These are phyloP conservation scores for Lepidium africanum DNA, from an alignment of 345 rosid species.

Conservation along the genomic window DNA sequence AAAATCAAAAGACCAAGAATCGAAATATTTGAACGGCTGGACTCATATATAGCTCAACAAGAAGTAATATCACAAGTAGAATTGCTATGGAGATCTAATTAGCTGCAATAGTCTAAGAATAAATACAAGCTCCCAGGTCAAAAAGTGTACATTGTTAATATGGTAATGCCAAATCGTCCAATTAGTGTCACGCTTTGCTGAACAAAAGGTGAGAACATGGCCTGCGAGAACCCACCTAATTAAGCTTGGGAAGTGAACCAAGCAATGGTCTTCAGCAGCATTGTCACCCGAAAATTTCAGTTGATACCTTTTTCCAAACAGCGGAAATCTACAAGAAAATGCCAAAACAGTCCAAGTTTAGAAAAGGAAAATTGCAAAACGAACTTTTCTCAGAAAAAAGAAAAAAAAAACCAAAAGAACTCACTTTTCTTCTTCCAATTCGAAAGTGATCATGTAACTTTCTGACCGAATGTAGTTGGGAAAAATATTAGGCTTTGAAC, in stretches of 20 bases:
- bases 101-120: background rate
- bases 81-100: background rate
- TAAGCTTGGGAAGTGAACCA: slow-evolving; percentile 98
- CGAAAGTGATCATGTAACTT: slow-evolving; percentile 86
- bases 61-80: background rate
- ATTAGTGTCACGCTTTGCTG: background rate
- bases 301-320: slow-evolving; percentile 92
- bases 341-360: background rate
- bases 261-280: slow-evolving; percentile 70
- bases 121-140: background rate
- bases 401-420: background rate
- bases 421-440: slow-evolving; percentile 96
- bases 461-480: slow-evolving; percentile 95
- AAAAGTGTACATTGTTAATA: background rate
- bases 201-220: background rate
- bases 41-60: background rate
- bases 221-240: slow-evolving; percentile 47
- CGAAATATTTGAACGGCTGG: background rate
- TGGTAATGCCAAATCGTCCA: background rate
- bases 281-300: slow-evolving; percentile 79
- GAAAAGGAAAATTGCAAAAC: background rate
- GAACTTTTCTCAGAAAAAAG: background rate
- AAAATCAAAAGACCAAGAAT: background rate
- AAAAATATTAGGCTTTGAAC: slow-evolving; percentile 75
- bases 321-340: slow-evolving; percentile 55